A percentile compares a stretch with the other conserved stretches of the same genome.
phyloP scores from a whole-genome alignment of 805 yeast species.

The Metschnikowia lunata region DNA sequence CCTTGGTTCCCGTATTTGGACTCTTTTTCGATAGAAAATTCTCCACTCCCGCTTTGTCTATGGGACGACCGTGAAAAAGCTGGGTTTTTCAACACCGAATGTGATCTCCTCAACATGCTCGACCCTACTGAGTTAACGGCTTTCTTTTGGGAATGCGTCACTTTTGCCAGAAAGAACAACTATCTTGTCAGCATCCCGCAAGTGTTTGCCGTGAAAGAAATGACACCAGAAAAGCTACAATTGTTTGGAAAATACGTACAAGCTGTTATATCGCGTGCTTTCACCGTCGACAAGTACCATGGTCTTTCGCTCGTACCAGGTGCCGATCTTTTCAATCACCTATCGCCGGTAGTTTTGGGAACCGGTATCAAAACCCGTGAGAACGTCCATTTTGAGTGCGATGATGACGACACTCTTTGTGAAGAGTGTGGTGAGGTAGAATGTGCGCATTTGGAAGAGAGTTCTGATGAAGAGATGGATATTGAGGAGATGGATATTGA shows the following conservation, averaged over 20 bases:
- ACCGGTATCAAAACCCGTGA: constrained; percentile 33
- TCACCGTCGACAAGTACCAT: constrained; percentile 72
- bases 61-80: constrained; percentile 54
- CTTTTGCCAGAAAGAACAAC: constrained; percentile 35
- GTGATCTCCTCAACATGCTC: constrained; percentile 55
- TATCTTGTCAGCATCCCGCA: constrained; percentile 32
- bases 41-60: constrained; percentile 54
- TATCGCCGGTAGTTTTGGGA: constrained; percentile 28
- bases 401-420: constrained; percentile 18
- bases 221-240: constrained; percentile 24
- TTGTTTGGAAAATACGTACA: constrained; percentile 55
- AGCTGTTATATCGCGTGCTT: constrained; percentile 72
- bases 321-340: constrained; percentile 85
- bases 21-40: constrained; percentile 41
- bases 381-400: constrained; percentile 40
- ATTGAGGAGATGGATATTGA: constrained; percentile 1
- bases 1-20: constrained; percentile 75
- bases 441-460: constrained; percentile 13
- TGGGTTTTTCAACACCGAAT: constrained; percentile 56
- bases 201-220: constrained; percentile 23
- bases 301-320: constrained; percentile 81
- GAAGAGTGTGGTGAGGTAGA: constrained; percentile 18
- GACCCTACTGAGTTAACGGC: constrained; percentile 42
- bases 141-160: constrained; percentile 36
- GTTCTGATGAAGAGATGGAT: constrained; percentile 13